Percentiles rank a stretch among this genome's conserved stretches.
These are phyloP conservation scores for Elsinoe australis DNA, from an alignment of 2,329 filamentous ascomycete species.

Conservation along the genomic window DNA sequence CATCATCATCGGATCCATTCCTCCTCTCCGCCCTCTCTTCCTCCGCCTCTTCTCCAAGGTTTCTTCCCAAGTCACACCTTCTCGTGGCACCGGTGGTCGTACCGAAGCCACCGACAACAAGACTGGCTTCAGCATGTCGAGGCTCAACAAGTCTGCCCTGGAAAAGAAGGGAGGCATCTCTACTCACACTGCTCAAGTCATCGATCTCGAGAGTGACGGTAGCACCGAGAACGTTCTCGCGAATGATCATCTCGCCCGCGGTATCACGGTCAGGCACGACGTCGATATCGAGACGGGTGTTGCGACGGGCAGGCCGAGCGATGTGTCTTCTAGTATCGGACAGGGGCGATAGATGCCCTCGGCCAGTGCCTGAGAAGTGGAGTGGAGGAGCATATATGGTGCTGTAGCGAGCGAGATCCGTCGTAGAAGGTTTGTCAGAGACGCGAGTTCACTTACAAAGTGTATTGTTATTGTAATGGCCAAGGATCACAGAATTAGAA, in stretches of 20 bases:
- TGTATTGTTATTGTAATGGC: no score
- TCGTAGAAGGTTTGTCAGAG: no score
- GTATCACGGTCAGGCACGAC: conserved; percentile 9
- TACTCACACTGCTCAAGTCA: background rate
- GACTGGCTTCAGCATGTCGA: conserved; percentile 10
- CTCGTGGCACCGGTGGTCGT: background rate
- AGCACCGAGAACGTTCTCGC: conserved; percentile 8
- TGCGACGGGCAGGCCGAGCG: background rate
- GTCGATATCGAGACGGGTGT: conserved; percentile 6
- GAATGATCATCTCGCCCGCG: conserved; percentile 1
- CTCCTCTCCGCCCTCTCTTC: conserved; percentile 7
- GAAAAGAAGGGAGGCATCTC: conserved; percentile 12
- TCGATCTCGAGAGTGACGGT: conserved; percentile 7
- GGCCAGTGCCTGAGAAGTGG: no score
- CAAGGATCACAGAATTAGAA: no score
- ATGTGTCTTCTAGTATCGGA: background rate
- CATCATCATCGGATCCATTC: conserved; percentile 15
- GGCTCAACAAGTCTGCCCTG: background rate
- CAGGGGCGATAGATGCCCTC: no score
- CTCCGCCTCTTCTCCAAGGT: conserved; percentile 13
- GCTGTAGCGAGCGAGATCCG: no score
- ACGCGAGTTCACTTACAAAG: no score
- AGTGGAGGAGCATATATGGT: no score
- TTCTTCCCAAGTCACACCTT: background rate
- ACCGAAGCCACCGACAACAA: background rate